Conservation (phyloP, 164 flowering plant species). For the Stephania yunnanensis region DNA sequence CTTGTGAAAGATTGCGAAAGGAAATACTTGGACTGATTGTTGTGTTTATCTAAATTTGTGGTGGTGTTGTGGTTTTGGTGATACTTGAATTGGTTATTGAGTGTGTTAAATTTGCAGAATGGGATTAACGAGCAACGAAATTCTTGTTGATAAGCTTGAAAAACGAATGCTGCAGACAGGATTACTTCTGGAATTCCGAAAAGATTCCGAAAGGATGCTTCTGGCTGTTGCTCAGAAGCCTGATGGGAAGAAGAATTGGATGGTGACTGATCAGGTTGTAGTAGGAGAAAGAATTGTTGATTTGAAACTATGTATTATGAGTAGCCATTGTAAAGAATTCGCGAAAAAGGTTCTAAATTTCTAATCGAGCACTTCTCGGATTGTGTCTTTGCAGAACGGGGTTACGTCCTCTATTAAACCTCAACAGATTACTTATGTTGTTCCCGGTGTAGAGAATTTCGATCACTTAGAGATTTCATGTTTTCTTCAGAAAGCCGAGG, state of each 20-base stretch:
- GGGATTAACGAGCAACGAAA: constrained; percentile 34
- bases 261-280: constrained; percentile 89
- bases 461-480: constrained; percentile 52
- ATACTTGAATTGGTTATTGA: not conserved
- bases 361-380: constrained; percentile 7
- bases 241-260: constrained; percentile 97
- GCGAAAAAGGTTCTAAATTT: not conserved
- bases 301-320: not conserved
- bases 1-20: no score
- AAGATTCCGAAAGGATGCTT: constrained; percentile 76
- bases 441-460: constrained; percentile 78
- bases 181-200: constrained; percentile 66
- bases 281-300: constrained; percentile 33
- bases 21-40: not conserved
- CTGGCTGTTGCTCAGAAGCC: constrained; percentile 86
- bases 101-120: constrained; percentile 28
- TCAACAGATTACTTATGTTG: constrained; percentile 78
- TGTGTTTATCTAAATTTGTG: not conserved
- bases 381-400: constrained; percentile 56
- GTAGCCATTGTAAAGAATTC: constrained; percentile 6
- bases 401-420: constrained; percentile 74
- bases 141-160: constrained; percentile 47
- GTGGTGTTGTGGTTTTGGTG: not conserved
- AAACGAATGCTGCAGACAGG: constrained; percentile 55
- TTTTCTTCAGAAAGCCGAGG: constrained; percentile 59